A percentile compares a stretch with the other conserved stretches of the same genome.
These are phyloP conservation scores for Pholiota molesta DNA, from an alignment of 768 basidiomycete species.

Conservation along the genomic window DNA sequence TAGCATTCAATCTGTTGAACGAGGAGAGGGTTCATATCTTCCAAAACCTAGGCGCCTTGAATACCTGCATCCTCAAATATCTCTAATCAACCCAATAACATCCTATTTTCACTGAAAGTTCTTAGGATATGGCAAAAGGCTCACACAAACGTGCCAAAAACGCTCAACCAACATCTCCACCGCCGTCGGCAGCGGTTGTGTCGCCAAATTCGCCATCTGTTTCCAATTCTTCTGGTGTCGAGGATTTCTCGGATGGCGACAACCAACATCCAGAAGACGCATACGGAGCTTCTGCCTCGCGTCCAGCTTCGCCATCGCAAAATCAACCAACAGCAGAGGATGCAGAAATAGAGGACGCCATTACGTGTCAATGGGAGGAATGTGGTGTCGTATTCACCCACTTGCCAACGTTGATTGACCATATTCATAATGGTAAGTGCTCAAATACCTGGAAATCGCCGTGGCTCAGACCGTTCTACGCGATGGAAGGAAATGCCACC, in stretches of 20 bases:
- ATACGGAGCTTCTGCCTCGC: conserved; percentile 35
- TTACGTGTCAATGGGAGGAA: conserved; percentile 83
- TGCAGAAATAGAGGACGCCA: conserved; percentile 52
- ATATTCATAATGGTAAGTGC: conserved; percentile 77
- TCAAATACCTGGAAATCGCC: no score
- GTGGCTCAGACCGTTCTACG: neutral
- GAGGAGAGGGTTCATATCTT: neutral
- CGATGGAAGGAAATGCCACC: neutral
- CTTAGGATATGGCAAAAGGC: conserved; percentile 11
- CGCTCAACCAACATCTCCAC: conserved; percentile 12
- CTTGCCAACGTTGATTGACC: conserved; percentile 75
- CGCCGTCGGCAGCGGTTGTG: neutral
- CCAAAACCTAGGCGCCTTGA: neutral
- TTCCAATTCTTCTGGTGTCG: conserved; percentile 34
- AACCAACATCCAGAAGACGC: conserved; percentile 24
- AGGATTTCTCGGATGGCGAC: conserved; percentile 24
- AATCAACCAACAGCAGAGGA: conserved; percentile 15
- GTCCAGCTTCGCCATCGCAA: conserved; percentile 40
- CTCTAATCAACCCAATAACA: neutral
- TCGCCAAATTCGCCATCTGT: conserved; percentile 20
- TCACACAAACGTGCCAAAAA: conserved; percentile 14
- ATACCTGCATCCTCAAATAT: neutral
- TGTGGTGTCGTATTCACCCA: conserved; percentile 77
- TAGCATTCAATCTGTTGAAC: neutral
- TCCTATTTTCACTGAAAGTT: neutral